These are phyloP conservation scores for Sporobolomyces phaffii DNA, from an alignment of 768 basidiomycete genomes.

Conservation along the genomic window DNA sequence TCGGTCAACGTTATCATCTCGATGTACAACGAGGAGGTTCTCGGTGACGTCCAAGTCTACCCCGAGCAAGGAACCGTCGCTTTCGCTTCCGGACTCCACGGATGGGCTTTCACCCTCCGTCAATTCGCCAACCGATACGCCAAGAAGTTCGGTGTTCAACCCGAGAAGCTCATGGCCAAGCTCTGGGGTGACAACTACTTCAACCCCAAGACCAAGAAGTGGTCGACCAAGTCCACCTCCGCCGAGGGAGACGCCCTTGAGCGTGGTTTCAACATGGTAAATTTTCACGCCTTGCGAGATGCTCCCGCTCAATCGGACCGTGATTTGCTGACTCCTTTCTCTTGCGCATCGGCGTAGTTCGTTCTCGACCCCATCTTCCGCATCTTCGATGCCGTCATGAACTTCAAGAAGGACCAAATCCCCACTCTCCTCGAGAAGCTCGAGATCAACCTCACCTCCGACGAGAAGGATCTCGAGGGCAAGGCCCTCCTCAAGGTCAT, in stretches of 20 bases:
- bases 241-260: slow-evolving; percentile 86
- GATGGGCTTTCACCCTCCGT: slow-evolving; percentile 98
- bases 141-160: slow-evolving; percentile 98
- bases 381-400: slow-evolving; percentile 97
- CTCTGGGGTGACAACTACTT: slow-evolving; percentile 99
- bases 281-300: not conserved
- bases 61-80: slow-evolving; percentile 97
- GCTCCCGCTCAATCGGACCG: not conserved
- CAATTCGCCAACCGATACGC: slow-evolving; percentile 91
- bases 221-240: slow-evolving; percentile 70
- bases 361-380: slow-evolving; percentile 99
- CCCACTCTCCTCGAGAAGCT: slow-evolving; percentile 87
- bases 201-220: slow-evolving; percentile 93
- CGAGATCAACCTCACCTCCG: slow-evolving; percentile 76
- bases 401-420: slow-evolving; percentile 92
- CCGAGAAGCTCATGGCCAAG: slow-evolving; percentile 94
- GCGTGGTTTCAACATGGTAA: slow-evolving; percentile 83
- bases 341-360: slow-evolving; percentile 52
- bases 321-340: not conserved
- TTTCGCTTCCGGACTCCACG: slow-evolving; percentile 98
- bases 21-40: slow-evolving; percentile 85
- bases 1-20: slow-evolving; percentile 97
- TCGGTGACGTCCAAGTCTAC: slow-evolving; percentile 98
- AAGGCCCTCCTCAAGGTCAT: slow-evolving; percentile 92
- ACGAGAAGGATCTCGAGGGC: slow-evolving; percentile 89